Evolutionary conservation across 257 asterid genomes (phyloP).

Genomic region (Plantago major): DNA sequence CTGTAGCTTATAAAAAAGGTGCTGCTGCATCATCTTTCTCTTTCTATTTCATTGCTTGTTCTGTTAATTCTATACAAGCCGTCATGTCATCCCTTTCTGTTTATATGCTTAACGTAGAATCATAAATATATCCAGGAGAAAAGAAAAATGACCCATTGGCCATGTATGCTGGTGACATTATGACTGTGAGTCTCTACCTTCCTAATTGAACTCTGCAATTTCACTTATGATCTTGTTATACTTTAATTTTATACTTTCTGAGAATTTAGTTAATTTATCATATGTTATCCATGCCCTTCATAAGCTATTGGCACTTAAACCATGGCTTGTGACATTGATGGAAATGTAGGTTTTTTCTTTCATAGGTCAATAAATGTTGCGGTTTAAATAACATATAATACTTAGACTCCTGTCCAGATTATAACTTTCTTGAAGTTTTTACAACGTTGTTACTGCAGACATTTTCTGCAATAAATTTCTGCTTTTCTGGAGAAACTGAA

Average conservation of each 20-base stretch:
- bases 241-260: not conserved
- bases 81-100: not conserved
- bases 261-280: too few relatives aligned
- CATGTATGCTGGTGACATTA: constrained; percentile 97
- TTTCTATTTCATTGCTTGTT: not conserved
- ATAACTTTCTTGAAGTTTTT: too few relatives aligned
- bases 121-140: constrained; percentile 59
- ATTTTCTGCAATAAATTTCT: too few relatives aligned
- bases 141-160: constrained; percentile 98
- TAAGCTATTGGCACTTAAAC: too few relatives aligned
- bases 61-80: not conserved
- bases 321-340: too few relatives aligned
- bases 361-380: too few relatives aligned
- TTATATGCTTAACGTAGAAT: constrained; percentile 13
- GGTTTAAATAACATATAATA: too few relatives aligned
- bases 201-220: not conserved
- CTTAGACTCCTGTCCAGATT: too few relatives aligned
- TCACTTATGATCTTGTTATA: not conserved
- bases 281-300: too few relatives aligned
- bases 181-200: constrained; percentile 68
- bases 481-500: too few relatives aligned
- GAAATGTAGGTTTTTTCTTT: too few relatives aligned
- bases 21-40: constrained; percentile 16
- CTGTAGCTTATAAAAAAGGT: constrained; percentile 91
- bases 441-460: too few relatives aligned